Base-by-base conservation (phyloP, 495 filamentous ascomycete species). In the Platismatia glauca region DNA sequence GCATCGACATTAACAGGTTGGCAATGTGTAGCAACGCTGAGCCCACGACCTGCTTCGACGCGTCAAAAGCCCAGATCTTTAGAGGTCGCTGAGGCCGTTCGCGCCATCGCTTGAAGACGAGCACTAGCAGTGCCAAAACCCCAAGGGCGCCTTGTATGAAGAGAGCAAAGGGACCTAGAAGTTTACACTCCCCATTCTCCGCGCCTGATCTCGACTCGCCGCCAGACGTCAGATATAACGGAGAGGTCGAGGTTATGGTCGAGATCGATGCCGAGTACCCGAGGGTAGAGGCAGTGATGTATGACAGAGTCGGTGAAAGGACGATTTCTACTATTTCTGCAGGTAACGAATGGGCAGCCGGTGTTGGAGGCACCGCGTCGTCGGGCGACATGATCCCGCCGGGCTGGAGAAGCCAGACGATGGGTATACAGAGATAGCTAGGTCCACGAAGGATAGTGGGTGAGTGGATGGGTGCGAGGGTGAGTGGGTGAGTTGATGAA, bases 31-130 rank as follows among this genome's bases (percentile, higher is more conserved):
- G 83, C 77, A 98, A 81, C 50, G 89, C 84, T 50, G 89, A 91
- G 13, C 94, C 94, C 64, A 96, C 87, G n/a, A 98, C 91, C 77
- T 98, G 94, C 77, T 98, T 98, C 20, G 88, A 93, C 38, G 86
- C 94, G 74, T 98, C 94, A 71, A 97, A 97, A 68, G 86, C 90
- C 92, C 92, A 98, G 65, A 98, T 89, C 74, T 90, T 90, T 60
- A 97, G 62, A 22, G 95, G 95, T 48, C 94, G 83, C 69, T 96
- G 93, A 1, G 93, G 93, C 33, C 88, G 79, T 76, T 98, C 94
- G 64, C 89, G 82, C 83, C 88, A 96, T 65, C 94, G 83, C 75
- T 98, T 98, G 74, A 84, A 96, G 22, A 97, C 91, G 24, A 98
- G 81, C 7, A 91, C 88, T 39, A 91, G 74, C 35, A 97, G 75